Conservation (phyloP, 2,329 filamentous ascomycete genomes). For the Fusarium sp. region DNA sequence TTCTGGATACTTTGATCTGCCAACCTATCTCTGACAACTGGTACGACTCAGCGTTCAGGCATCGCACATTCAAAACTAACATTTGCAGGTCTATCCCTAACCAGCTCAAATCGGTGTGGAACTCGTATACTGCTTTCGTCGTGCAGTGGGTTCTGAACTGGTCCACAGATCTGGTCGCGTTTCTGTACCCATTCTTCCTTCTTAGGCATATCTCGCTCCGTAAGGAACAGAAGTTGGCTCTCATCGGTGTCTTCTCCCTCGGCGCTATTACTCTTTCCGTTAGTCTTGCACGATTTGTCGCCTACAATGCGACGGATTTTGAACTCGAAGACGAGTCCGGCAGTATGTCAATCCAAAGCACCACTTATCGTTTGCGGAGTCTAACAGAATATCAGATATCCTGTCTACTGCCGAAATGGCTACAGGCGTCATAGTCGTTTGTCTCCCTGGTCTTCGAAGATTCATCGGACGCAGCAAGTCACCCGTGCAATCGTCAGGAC, state of each 20-base stretch:
- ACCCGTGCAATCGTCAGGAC: background rate
- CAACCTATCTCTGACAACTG: slow-evolving; percentile 9
- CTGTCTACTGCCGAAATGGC: slow-evolving; percentile 14
- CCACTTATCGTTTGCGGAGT: rapidly evolving
- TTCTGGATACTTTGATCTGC: slow-evolving; percentile 15
- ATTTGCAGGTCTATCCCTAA: slow-evolving; percentile 10
- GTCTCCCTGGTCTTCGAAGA: slow-evolving; percentile 9
- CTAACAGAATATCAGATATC: background rate
- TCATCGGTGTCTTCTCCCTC: slow-evolving; percentile 16
- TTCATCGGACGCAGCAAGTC: slow-evolving; percentile 14
- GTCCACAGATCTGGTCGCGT: slow-evolving; percentile 8
- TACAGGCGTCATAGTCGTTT: slow-evolving; percentile 15
- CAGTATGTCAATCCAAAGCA: background rate
- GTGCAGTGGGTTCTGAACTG: slow-evolving; percentile 20
- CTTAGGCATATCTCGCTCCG: slow-evolving; percentile 9
- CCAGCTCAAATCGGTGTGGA: slow-evolving; percentile 13
- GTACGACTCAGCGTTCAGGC: background rate
- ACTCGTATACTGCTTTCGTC: slow-evolving; percentile 11
- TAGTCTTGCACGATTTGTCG: slow-evolving; percentile 16
- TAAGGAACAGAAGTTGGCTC: slow-evolving; percentile 9
- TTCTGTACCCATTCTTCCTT: slow-evolving; percentile 16
- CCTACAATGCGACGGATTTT: slow-evolving; percentile 16
- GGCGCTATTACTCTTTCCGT: slow-evolving; percentile 7
- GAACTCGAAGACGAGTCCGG: slow-evolving; percentile 15
- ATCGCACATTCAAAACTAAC: rapidly evolving